Percentiles rank a stretch among this genome's conserved stretches.
Conservation (phyloP, 768 basidiomycete species). For the Lactifluus pinguis region DNA sequence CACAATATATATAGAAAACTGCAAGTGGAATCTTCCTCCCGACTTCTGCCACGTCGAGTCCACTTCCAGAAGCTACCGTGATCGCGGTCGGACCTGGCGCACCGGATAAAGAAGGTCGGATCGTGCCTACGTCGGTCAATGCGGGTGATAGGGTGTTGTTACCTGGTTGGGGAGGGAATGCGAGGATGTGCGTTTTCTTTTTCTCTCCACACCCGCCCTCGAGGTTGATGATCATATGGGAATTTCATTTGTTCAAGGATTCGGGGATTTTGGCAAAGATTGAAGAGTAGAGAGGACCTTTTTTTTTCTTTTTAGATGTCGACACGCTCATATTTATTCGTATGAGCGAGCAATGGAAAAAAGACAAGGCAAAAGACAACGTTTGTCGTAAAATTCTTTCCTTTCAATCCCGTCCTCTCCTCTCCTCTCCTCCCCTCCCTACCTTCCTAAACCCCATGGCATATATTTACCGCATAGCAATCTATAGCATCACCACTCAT, state of each 20-base stretch:
- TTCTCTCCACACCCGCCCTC: background rate
- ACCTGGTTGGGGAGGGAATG: slow-evolving; percentile 93
- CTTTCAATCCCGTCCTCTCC: too few species aligned
- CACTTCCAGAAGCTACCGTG: slow-evolving; percentile 95
- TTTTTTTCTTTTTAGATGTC: background rate
- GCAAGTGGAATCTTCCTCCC: slow-evolving; percentile 93
- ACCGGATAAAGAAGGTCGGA: slow-evolving; percentile 73
- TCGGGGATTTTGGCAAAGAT: slow-evolving; percentile 94
- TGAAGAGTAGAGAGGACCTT: slow-evolving; percentile 52
- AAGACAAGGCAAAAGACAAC: background rate
- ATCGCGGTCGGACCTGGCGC: slow-evolving; percentile 93
- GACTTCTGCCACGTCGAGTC: slow-evolving; percentile 72
- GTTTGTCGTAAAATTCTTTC: slow-evolving; percentile 6
- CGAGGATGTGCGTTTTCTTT: slow-evolving; percentile 72
- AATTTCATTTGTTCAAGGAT: slow-evolving; percentile 93
- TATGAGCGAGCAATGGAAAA: background rate
- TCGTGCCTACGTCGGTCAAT: slow-evolving; percentile 70
- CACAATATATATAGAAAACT: slow-evolving; percentile 66
- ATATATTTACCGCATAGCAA: too few species aligned
- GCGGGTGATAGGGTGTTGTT: slow-evolving; percentile 89
- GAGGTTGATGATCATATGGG: slow-evolving; percentile 39
- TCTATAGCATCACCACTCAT: too few species aligned
- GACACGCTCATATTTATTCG: too few species aligned
- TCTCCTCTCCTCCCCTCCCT: too few species aligned
- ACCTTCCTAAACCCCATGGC: too few species aligned